Conservation (phyloP, 352 stramenopile genomes). For the Lagenidium giganteum region DNA sequence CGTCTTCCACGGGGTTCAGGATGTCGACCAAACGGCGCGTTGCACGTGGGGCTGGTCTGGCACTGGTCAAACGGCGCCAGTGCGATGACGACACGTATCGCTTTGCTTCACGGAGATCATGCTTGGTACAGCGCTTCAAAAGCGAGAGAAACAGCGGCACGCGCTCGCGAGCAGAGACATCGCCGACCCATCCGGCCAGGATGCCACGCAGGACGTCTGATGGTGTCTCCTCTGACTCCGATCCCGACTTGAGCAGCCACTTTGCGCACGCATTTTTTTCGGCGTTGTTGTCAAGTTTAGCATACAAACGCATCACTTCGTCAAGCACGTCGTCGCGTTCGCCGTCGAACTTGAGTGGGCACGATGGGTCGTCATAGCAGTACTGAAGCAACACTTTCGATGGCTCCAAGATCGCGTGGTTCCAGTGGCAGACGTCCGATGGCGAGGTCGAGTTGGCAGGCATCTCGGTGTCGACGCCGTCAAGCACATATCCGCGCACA, state of each 20-base stretch:
- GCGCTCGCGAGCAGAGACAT: background rate
- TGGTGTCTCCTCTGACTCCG: background rate
- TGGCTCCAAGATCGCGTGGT: constrained; percentile 4
- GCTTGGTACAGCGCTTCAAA: background rate
- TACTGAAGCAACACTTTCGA: constrained; percentile 9
- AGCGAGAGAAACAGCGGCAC: background rate
- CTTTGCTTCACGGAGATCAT: too few species aligned
- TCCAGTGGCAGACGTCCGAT: constrained; percentile 4
- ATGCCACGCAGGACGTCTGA: constrained; percentile 1
- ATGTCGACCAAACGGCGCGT: background rate
- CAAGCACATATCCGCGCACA: constrained; percentile 24
- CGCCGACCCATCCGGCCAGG: background rate
- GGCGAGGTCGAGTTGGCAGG: background rate
- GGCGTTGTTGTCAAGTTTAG: constrained; percentile 6
- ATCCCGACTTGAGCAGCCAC: background rate
- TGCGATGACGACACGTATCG: too few species aligned
- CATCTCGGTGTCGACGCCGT: constrained; percentile 14
- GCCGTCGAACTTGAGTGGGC: constrained; percentile 8
- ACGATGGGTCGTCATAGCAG: constrained; percentile 10
- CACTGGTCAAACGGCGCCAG: background rate
- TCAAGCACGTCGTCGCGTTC: constrained; percentile 9
- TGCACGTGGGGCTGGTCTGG: background rate
- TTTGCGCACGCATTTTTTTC: constrained; percentile 12
- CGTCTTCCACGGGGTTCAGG: background rate
- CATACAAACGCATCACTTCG: constrained; percentile 5